phyloP scores from a whole-genome alignment of 768 basidiomycete species.

The Cystobasidium onofrii region DNA sequence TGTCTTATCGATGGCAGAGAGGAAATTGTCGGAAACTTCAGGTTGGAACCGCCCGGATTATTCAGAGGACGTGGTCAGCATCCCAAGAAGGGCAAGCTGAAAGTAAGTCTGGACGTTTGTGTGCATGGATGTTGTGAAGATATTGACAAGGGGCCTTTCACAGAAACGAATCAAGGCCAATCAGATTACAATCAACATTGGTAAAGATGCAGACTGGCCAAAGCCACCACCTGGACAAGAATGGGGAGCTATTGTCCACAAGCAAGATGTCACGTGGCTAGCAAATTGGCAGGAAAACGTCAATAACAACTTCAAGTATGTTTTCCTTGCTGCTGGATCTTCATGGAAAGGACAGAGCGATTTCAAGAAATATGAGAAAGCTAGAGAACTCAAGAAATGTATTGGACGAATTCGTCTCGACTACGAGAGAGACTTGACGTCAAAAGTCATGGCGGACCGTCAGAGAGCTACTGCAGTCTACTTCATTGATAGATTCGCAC shows the following conservation, averaged over 20 bases:
- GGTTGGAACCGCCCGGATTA: constrained; percentile 95
- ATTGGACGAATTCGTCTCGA: constrained; percentile 84
- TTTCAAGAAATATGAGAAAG: constrained; percentile 95
- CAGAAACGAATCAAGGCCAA: constrained; percentile 84
- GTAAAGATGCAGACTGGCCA: constrained; percentile 63
- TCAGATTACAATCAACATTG: constrained; percentile 93
- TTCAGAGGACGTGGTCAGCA: constrained; percentile 98
- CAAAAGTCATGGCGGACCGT: constrained; percentile 85
- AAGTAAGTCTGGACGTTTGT: constrained; percentile 52
- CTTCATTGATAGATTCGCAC: constrained; percentile 91
- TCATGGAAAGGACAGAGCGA: constrained; percentile 97
- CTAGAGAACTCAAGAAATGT: constrained; percentile 71
- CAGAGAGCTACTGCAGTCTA: constrained; percentile 99
- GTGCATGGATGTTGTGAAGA: not conserved
- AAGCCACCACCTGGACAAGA: constrained; percentile 82
- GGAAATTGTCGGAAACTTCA: constrained; percentile 97
- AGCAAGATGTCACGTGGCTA: constrained; percentile 98
- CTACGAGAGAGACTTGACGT: constrained; percentile 72
- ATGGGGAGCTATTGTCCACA: constrained; percentile 81
- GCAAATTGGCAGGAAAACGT: constrained; percentile 99
- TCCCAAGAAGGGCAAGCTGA: constrained; percentile 90
- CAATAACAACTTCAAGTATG: constrained; percentile 79
- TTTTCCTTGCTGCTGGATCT: constrained; percentile 94
- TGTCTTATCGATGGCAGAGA: constrained; percentile 92
- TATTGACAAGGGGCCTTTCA: not conserved